Evolutionary conservation across 73 alveolate species (phyloP), one percentile per base, ranked within the genome.

Genomic region (Paramecium pentaurelia): DNA sequence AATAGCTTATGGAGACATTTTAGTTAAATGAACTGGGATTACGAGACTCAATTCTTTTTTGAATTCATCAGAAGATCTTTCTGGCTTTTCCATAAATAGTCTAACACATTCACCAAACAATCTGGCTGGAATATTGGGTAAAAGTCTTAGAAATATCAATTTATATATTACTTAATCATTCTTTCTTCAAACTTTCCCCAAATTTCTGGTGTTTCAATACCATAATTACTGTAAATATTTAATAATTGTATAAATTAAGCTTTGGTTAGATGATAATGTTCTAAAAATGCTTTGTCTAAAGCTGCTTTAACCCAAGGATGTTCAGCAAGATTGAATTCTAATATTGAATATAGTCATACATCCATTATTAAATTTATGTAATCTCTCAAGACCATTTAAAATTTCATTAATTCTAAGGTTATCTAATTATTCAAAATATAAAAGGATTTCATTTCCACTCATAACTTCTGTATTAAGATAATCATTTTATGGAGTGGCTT

Each of bases 221-320:
- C 58, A 37, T 73, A 73, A 37, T 73, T 73, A 73, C 58, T 73
- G 32, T 37, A 37, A 18, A 37, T 73, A 34, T 34, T 73, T 7
- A 73, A 1, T 22, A 73, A 73, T 73, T 73, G n/a, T 10, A 73
- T 73, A 34, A 36, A 73, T 37, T 73, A 7, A n/a, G 2, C 6
- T 44, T 73, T 73, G 18, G 58, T 73, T 1, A 73, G 0, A n/a
- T 73, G 87, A 37, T 73, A 0, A n/a, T 16, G 36, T 4, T 40
- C 60, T 30, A 12, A 3, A 20, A 34, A 80, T 27, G 30, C 42
- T 44, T 25, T 47, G 8, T 80, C 71, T 11, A 80, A 25, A 8
- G 77, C 91, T 10, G 32, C 75, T 80, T 27, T 44, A 80, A 80
- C 58, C 91, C 91, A 80, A 80, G 91, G 91, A 80, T 80, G 91